Evolutionary conservation across 129 eudicot species (phyloP), one percentile per base, ranked within the genome.

Genomic region (Scalesia atractyloides): DNA sequence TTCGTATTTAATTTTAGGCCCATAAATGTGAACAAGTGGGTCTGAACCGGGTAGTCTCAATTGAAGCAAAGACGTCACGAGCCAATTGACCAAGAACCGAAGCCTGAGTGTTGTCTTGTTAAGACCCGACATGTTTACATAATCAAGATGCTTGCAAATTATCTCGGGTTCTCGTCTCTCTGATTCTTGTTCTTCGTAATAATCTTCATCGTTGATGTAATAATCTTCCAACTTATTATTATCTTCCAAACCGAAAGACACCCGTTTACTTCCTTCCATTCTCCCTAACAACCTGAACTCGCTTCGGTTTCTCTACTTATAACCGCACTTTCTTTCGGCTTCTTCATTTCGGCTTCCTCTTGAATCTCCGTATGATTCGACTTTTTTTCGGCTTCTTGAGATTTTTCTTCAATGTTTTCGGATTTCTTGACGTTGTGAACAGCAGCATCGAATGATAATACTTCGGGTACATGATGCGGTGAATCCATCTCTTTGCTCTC

Each of bases 1-100:
- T 54, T 81, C 84, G 26, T 81, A 81, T 47, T 81, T 81, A 0
- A 81, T 81, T 75, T 81, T 81, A 44, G 84, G 84, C 5, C 84
- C 84, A 5, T 81, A 81, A 3, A 81, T 81, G 63, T 81, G 84
- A 70, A 81, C 84, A 37, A 81, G 81, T 17, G 81, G 81, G 47
- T 54, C 65, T 0, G 77, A 75, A 54, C 56, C 73, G 16, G 67
- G 73, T 54, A 75, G 63, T 54, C 80, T 70, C 30, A 75, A 46
- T 1, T 81, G 77, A 51, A 81, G 77, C 73, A 81, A 64, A 15
- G 84, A 76, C 9, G 84, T 81, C 70, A 76, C 84, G 12, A 81
- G 81, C 84, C 84, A 81, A 37, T 76, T 81, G 20, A 81, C 80
- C 64, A 81, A 64, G 26, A 76, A 81, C 11, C 81, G 81, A 22